Evolutionary conservation across 768 basidiomycete genomes (phyloP).

Genomic region (Mycena maculata): DNA sequence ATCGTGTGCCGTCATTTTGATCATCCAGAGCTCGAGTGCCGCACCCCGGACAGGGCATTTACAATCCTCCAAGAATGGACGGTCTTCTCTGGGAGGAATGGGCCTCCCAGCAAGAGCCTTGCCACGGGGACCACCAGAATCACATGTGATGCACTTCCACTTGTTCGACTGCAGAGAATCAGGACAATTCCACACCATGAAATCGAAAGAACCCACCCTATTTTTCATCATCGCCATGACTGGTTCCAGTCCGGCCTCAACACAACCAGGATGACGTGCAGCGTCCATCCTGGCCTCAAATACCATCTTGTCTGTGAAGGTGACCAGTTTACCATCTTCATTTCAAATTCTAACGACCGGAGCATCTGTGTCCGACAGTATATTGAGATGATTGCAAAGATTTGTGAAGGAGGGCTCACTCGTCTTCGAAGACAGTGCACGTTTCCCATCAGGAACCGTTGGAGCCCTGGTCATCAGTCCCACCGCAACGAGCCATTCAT

Average conservation of each 20-base stretch:
- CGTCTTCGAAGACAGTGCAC: too few species aligned
- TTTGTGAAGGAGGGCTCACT: too few species aligned
- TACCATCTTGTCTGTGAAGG: background rate
- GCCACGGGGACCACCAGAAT: background rate
- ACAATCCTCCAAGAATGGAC: background rate
- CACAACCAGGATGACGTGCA: background rate
- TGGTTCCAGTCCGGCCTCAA: background rate
- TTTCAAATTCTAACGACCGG: background rate
- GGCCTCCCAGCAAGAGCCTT: background rate
- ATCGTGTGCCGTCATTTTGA: background rate
- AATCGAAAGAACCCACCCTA: background rate
- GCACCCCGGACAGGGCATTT: slow-evolving; percentile 14
- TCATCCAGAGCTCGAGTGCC: slow-evolving; percentile 15
- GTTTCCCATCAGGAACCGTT: too few species aligned
- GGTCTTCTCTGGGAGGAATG: background rate
- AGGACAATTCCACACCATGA: background rate
- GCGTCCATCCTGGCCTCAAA: background rate
- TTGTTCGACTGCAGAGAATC: background rate
- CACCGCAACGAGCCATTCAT: too few species aligned
- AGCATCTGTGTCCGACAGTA: background rate
- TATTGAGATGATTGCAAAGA: too few species aligned
- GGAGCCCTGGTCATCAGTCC: too few species aligned
- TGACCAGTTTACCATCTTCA: background rate
- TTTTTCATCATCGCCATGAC: background rate
- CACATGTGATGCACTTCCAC: slow-evolving; percentile 3